phyloP scores from a whole-genome alignment of 306 rosid species.

The Chamaecrista fasciculata region DNA sequence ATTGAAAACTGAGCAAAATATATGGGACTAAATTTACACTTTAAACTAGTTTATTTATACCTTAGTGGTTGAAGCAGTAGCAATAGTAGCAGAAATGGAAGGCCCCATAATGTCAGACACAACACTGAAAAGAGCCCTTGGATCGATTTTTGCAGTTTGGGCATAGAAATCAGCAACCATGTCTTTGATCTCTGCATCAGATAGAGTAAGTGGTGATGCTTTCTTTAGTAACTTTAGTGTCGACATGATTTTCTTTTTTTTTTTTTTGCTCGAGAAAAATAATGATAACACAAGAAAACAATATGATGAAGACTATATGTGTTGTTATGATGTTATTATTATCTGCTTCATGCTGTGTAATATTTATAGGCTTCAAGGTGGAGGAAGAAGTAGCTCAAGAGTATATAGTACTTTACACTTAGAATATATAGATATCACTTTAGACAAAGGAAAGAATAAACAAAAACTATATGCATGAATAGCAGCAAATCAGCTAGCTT shows the following conservation, averaged over 20 bases:
- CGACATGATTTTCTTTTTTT: too few relatives aligned
- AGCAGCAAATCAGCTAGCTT: too few relatives aligned
- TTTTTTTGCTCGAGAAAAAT: not conserved
- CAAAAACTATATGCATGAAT: too few relatives aligned
- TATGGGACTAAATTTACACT: too few relatives aligned
- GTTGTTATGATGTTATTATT: not conserved
- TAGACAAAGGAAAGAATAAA: too few relatives aligned
- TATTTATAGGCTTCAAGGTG: slow-evolving; percentile 1
- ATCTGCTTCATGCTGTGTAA: not conserved
- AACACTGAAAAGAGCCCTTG: slow-evolving; percentile 39
- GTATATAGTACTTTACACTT: too few relatives aligned
- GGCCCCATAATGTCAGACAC: slow-evolving; percentile 38
- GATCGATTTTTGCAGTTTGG: slow-evolving; percentile 42
- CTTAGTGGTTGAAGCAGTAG: slow-evolving; percentile 4
- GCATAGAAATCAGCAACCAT: not conserved
- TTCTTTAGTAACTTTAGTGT: too few relatives aligned
- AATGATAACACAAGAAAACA: too few relatives aligned
- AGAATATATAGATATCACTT: too few relatives aligned
- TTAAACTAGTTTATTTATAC: too few relatives aligned
- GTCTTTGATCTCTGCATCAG: not conserved
- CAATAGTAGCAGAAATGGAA: slow-evolving; percentile 27
- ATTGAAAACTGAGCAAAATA: too few relatives aligned
- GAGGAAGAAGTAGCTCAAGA: not conserved
- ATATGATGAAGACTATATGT: too few relatives aligned
- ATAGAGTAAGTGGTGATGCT: not conserved